Evolutionary conservation across 345 rosid species (phyloP).

Genomic region (Eucalyptus camaldulensis): DNA sequence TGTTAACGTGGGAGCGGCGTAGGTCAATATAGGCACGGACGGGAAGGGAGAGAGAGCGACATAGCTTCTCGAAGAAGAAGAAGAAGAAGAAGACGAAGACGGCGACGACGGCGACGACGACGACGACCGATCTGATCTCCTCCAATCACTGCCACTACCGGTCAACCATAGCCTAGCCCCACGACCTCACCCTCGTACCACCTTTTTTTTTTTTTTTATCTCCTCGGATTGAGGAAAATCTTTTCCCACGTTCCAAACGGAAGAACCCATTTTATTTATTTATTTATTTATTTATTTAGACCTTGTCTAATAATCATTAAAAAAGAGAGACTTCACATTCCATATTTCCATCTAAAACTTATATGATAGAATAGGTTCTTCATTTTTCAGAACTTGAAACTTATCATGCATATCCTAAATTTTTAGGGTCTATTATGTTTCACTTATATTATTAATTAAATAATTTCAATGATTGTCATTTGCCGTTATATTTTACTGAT

Average conservation of each 20-base stretch:
- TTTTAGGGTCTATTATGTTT: too few relatives aligned
- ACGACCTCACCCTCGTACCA: background rate
- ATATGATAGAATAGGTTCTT: too few relatives aligned
- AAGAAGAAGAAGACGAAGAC: background rate
- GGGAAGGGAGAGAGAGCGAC: background rate
- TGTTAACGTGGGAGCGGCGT: too few relatives aligned
- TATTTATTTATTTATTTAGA: background rate
- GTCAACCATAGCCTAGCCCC: background rate
- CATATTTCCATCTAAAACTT: too few relatives aligned
- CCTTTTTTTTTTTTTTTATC: background rate
- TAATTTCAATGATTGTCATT: accelerated
- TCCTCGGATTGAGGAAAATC: background rate
- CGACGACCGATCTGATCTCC: too few relatives aligned
- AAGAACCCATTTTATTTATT: background rate
- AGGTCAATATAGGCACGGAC: background rate
- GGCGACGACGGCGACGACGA: too few relatives aligned
- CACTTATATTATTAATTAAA: too few relatives aligned
- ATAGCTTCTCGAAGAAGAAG: background rate
- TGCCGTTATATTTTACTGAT: too few relatives aligned
- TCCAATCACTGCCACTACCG: background rate
- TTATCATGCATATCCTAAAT: too few relatives aligned
- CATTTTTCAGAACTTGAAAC: too few relatives aligned
- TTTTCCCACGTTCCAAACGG: background rate
- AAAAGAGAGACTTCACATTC: too few relatives aligned
- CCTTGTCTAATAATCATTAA: too few relatives aligned